Percentiles rank a stretch among this genome's conserved stretches.
Evolutionary conservation across 495 filamentous ascomycete species (phyloP).

Genomic region (Daldinia concentrica): DNA sequence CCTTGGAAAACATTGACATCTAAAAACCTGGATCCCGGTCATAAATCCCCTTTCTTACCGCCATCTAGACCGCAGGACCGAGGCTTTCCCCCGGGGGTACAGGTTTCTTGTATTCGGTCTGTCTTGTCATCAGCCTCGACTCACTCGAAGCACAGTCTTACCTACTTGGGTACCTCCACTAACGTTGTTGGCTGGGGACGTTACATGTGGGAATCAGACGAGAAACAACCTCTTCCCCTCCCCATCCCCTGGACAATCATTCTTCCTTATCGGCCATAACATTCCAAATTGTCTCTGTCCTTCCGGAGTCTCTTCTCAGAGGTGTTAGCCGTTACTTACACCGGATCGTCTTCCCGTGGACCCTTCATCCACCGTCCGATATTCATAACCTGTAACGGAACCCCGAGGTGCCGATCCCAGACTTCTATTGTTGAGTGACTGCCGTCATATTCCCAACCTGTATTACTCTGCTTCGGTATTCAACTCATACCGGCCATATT

Average conservation of each 20-base stretch:
- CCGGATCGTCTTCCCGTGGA: constrained; percentile 10
- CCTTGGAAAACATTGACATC: constrained; percentile 5
- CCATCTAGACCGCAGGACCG: constrained; percentile 24
- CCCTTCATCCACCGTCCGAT: not conserved
- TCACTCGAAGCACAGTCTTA: constrained; percentile 31
- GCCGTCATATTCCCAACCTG: constrained; percentile 17
- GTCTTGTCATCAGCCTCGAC: constrained; percentile 37
- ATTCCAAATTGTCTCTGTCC: constrained; percentile 6
- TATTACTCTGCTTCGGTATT: constrained; percentile 32
- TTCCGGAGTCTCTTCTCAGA: constrained; percentile 10
- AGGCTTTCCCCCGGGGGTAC: constrained; percentile 35
- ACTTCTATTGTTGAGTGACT: constrained; percentile 15
- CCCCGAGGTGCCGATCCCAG: constrained; percentile 18
- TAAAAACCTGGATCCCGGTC: constrained; percentile 20
- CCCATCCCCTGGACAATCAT: constrained; percentile 26
- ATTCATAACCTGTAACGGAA: constrained; percentile 10
- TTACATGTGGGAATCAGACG: constrained; percentile 41
- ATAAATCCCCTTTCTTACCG: constrained; percentile 19
- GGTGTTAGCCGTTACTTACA: constrained; percentile 17
- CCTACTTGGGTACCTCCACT: constrained; percentile 23
- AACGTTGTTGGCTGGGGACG: constrained; percentile 31
- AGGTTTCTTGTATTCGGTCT: constrained; percentile 12
- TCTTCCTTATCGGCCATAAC: constrained; percentile 31
- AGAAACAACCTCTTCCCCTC: constrained; percentile 25
- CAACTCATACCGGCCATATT: constrained; percentile 20